phyloP scores from a whole-genome alignment of 2,329 filamentous ascomycete genomes.

The Huntiella bhutanensis region DNA sequence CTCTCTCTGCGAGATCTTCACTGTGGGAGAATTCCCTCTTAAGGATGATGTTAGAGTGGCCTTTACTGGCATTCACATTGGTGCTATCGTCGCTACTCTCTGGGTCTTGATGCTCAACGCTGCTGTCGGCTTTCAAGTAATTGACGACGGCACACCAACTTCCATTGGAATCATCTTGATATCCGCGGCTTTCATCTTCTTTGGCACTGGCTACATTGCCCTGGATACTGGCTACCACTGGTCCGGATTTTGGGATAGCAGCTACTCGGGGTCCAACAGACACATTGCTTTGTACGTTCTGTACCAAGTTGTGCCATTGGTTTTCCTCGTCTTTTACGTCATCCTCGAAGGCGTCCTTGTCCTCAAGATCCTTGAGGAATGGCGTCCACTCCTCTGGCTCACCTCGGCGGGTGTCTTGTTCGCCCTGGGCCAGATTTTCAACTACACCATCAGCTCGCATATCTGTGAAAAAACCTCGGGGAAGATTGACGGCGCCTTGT shows the following conservation, averaged over 20 bases:
- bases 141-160: slow-evolving; percentile 79
- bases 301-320: slow-evolving; percentile 73
- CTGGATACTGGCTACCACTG: slow-evolving; percentile 80
- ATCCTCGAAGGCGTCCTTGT: slow-evolving; percentile 70
- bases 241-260: slow-evolving; percentile 58
- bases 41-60: slow-evolving; percentile 49
- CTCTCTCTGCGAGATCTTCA: slow-evolving; percentile 91
- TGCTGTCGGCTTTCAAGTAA: slow-evolving; percentile 75
- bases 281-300: slow-evolving; percentile 82
- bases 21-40: slow-evolving; percentile 74
- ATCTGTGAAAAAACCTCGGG: slow-evolving; percentile 70
- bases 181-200: slow-evolving; percentile 55
- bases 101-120: slow-evolving; percentile 91
- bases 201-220: slow-evolving; percentile 88
- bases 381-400: slow-evolving; percentile 83
- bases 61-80: slow-evolving; percentile 81
- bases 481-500: slow-evolving; percentile 82
- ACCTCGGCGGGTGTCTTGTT: slow-evolving; percentile 58
- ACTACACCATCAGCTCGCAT: slow-evolving; percentile 80
- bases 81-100: slow-evolving; percentile 66
- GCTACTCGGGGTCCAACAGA: slow-evolving; percentile 40
- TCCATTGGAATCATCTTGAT: slow-evolving; percentile 57
- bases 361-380: slow-evolving; percentile 68
- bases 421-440: slow-evolving; percentile 84
- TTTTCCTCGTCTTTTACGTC: slow-evolving; percentile 81